Evolutionary conservation across 345 rosid genomes (phyloP).

Genomic region (Murraya koenigii): DNA sequence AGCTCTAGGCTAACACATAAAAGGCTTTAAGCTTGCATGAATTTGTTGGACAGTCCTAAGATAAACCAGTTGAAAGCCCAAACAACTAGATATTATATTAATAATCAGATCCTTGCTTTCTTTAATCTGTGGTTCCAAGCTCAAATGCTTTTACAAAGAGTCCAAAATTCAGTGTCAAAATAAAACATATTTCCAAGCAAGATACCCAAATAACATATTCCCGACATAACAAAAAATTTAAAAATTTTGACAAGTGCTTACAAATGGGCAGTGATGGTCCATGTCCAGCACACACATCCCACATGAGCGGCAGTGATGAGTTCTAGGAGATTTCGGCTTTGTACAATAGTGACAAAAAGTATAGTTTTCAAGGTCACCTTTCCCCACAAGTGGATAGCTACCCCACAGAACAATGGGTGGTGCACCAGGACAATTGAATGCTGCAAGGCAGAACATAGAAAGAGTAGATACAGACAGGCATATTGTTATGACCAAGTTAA

Average conservation of each 20-base stretch:
- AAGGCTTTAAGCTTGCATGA: background rate
- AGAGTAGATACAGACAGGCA: conserved; percentile 52
- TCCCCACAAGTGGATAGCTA: conserved; percentile 81
- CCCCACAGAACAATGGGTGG: conserved; percentile 68
- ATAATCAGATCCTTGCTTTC: background rate
- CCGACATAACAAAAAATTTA: background rate
- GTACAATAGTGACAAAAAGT: conserved; percentile 73
- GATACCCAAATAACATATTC: background rate
- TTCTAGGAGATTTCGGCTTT: conserved; percentile 81
- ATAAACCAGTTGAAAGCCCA: background rate
- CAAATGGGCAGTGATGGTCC: conserved; percentile 99
- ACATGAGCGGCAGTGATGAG: conserved; percentile 94
- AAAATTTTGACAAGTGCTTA: conserved; percentile 37
- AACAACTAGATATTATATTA: background rate
- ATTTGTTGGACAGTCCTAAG: background rate
- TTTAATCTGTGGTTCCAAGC: background rate
- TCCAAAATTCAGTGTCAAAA: background rate
- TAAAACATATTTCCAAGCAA: background rate
- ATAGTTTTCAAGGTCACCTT: conserved; percentile 65
- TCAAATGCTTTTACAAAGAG: background rate
- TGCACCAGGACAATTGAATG: conserved; percentile 68
- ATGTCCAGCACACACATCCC: conserved; percentile 84
- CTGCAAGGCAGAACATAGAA: conserved; percentile 61
- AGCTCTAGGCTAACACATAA: background rate
- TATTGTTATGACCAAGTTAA: conserved; percentile 45